These are phyloP conservation scores for Camelina neglecta DNA, from an alignment of 345 rosid genomes.

Conservation along the genomic window DNA sequence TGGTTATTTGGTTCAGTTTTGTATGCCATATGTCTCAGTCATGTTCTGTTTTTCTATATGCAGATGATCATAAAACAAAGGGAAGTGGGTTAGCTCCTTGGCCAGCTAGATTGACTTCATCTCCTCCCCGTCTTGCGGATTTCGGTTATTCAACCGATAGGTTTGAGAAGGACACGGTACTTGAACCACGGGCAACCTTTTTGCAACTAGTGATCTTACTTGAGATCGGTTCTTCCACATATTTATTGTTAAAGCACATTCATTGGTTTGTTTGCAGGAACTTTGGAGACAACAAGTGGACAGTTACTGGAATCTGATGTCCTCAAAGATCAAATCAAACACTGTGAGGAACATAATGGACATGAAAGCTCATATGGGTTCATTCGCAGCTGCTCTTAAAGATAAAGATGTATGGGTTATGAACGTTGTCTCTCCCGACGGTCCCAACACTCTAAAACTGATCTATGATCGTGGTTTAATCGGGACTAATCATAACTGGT, in stretches of 20 bases:
- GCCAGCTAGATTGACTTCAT: conserved; percentile 88
- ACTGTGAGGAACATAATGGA: conserved; percentile 92
- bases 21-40: neutral
- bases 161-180: conserved; percentile 91
- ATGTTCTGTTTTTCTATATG: conserved; percentile 32
- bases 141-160: conserved; percentile 77
- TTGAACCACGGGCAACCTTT: neutral
- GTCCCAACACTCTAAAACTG: conserved; percentile 81
- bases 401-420: conserved; percentile 91
- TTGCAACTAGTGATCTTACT: neutral
- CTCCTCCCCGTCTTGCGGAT: conserved; percentile 92
- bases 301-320: conserved; percentile 78
- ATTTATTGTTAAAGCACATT: neutral
- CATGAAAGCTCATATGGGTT: conserved; percentile 94
- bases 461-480: conserved; percentile 90
- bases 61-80: conserved; percentile 74
- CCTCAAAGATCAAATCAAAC: conserved; percentile 70
- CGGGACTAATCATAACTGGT: conserved; percentile 85
- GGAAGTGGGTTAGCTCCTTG: conserved; percentile 98
- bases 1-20: neutral
- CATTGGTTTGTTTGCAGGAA: conserved; percentile 53
- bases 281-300: conserved; percentile 76
- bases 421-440: conserved; percentile 81
- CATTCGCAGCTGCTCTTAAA: conserved; percentile 92
- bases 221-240: neutral